A percentile compares a stretch with the other conserved stretches of the same genome.
Conservation (phyloP, 176 grass and related monocot species). For the Bolboschoenus planiculmis region DNA sequence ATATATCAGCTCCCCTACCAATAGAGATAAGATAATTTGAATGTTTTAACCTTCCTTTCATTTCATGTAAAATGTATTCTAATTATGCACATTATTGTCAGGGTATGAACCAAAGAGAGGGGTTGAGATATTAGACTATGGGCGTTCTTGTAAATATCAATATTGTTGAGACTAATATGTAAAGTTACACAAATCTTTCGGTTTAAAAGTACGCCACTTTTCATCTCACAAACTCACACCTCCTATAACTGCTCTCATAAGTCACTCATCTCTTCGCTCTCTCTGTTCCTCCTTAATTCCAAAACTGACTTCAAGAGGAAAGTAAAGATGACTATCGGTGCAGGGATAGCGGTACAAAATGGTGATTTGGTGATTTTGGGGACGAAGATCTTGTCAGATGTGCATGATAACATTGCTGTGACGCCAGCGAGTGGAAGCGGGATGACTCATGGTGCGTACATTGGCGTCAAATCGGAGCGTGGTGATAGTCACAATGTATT, state of each 20-base stretch:
- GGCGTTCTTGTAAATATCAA: background rate
- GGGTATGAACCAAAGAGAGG: background rate
- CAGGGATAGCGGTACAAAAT: conserved; percentile 49
- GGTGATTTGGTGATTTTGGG: conserved; percentile 51
- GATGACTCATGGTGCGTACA: conserved; percentile 47
- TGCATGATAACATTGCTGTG: conserved; percentile 45
- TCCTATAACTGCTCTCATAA: background rate
- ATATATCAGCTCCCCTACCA: no score
- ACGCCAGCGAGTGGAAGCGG: conserved; percentile 45
- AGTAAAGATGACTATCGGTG: conserved; percentile 73
- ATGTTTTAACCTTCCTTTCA: no score
- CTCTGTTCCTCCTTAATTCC: background rate
- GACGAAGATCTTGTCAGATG: conserved; percentile 40
- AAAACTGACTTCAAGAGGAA: conserved; percentile 1
- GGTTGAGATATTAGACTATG: background rate
- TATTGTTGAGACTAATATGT: background rate
- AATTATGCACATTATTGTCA: no score
- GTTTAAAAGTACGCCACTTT: background rate
- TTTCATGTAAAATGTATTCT: no score
- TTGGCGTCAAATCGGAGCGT: conserved; percentile 44
- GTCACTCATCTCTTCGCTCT: background rate
- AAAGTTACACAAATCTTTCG: background rate
- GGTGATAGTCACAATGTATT: conserved; percentile 55
- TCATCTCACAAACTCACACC: background rate
- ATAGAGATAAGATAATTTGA: no score